Conservation (phyloP, 768 basidiomycete genomes). For the Trametes sanguinea region DNA sequence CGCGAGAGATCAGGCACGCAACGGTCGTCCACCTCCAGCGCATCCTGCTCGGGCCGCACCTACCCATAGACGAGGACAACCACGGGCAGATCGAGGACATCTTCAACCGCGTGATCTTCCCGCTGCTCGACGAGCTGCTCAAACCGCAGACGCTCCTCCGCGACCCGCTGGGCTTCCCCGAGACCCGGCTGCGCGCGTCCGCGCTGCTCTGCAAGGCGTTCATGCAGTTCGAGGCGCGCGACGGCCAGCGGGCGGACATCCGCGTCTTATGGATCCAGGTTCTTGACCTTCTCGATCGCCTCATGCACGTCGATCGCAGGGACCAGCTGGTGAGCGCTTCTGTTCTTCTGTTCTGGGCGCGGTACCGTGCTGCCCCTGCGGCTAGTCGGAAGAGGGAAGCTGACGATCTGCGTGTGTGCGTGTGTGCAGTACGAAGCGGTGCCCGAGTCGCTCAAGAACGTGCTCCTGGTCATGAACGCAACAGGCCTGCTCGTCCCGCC, state of each 20-base stretch:
- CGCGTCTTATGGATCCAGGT: slow-evolving; percentile 85
- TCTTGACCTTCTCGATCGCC: slow-evolving; percentile 81
- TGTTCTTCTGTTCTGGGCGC: no score
- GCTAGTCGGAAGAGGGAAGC: neutral
- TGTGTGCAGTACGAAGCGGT: slow-evolving; percentile 84
- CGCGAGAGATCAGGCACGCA: slow-evolving; percentile 78
- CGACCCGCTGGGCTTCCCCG: slow-evolving; percentile 87
- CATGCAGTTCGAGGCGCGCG: slow-evolving; percentile 86
- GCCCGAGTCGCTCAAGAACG: slow-evolving; percentile 96
- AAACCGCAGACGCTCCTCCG: slow-evolving; percentile 77
- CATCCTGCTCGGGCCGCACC: slow-evolving; percentile 75
- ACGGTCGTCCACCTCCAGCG: slow-evolving; percentile 54
- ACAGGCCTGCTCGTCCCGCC: slow-evolving; percentile 80
- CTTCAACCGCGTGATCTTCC: slow-evolving; percentile 89
- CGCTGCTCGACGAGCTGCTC: slow-evolving; percentile 87
- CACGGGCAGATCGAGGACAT: slow-evolving; percentile 73
- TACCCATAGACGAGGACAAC: slow-evolving; percentile 59
- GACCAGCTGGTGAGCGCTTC: slow-evolving; percentile 76
- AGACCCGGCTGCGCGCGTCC: slow-evolving; percentile 84
- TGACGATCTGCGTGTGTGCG: neutral
- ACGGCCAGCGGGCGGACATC: slow-evolving; percentile 64
- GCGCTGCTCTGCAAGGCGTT: slow-evolving; percentile 95
- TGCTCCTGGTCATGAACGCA: slow-evolving; percentile 94
- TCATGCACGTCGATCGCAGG: slow-evolving; percentile 83
- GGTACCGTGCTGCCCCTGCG: no score